Evolutionary conservation across 2,329 filamentous ascomycete species (phyloP).

Genomic region (Elsinoe arachidis): DNA sequence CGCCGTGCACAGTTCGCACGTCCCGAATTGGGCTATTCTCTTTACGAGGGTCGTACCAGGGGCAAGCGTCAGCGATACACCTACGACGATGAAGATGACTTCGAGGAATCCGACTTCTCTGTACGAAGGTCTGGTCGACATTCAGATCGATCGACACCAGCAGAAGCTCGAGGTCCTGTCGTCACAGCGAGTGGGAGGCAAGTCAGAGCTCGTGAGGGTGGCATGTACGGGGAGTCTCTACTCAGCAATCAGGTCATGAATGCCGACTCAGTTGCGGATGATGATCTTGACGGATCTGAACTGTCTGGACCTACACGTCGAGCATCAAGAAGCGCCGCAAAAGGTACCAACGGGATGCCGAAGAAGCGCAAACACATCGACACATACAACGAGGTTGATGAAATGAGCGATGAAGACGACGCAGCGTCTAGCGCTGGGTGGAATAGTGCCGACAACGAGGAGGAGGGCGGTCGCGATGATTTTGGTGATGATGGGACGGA

Average conservation of each 20-base stretch:
- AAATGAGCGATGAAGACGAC: constrained; percentile 52
- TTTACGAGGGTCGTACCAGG: constrained; percentile 92
- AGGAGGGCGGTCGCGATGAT: constrained; percentile 61
- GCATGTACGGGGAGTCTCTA: constrained; percentile 56
- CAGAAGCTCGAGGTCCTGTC: constrained; percentile 55
- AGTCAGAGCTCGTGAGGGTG: constrained; percentile 56
- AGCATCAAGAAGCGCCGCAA: constrained; percentile 24
- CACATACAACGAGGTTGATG: constrained; percentile 52
- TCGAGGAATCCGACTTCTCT: constrained; percentile 58
- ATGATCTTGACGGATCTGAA: constrained; percentile 29
- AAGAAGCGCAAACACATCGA: constrained; percentile 42
- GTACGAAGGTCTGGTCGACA: constrained; percentile 57
- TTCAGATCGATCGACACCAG: constrained; percentile 60
- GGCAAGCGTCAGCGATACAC: constrained; percentile 97
- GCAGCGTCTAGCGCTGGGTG: constrained; percentile 39
- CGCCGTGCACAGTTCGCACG: constrained; percentile 81
- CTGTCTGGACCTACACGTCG: constrained; percentile 32
- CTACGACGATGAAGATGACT: constrained; percentile 69
- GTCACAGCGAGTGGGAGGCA: constrained; percentile 83
- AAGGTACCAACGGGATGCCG: constrained; percentile 23
- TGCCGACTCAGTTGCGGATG: constrained; percentile 34
- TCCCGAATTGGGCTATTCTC: constrained; percentile 79
- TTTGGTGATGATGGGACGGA: constrained; percentile 41
- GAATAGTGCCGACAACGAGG: constrained; percentile 43
- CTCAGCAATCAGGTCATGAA: constrained; percentile 45